These are phyloP conservation scores for Solanum dulcamara DNA, from an alignment of 257 asterid species.

Conservation along the genomic window DNA sequence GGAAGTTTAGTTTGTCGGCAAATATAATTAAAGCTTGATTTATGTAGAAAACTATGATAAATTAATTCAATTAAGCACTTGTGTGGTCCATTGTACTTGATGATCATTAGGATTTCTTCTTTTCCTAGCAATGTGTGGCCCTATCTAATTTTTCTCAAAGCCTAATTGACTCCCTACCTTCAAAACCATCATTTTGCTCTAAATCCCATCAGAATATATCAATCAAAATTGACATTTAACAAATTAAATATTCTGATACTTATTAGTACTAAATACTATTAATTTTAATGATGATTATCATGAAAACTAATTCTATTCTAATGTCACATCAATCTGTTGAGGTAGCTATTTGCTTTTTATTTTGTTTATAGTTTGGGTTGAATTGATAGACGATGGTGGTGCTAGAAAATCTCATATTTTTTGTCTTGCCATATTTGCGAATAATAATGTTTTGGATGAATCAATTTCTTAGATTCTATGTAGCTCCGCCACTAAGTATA, in stretches of 20 bases:
- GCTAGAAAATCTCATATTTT: neutral
- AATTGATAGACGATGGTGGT: neutral
- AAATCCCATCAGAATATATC: neutral
- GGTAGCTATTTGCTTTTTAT: neutral
- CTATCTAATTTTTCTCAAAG: neutral
- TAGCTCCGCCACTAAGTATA: too few species aligned
- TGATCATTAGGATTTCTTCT: neutral
- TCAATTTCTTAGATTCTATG: neutral
- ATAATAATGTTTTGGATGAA: neutral
- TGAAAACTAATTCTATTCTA: neutral
- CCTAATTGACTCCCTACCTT: slow-evolving; percentile 1
- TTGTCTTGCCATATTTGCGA: neutral
- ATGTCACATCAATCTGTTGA: neutral
- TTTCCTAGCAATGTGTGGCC: neutral
- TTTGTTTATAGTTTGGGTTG: neutral
- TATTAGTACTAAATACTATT: neutral
- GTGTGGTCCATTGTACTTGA: neutral
- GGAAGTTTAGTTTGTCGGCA: neutral
- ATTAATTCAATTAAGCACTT: neutral
- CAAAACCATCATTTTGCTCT: neutral
- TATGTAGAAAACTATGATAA: neutral
- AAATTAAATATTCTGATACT: neutral
- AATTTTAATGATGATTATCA: neutral
- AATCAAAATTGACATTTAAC: neutral
- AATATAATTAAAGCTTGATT: neutral